A percentile compares a stretch with the other conserved stretches of the same genome.
Evolutionary conservation across 2,329 filamentous ascomycete species (phyloP).

Genomic region (Diplodia corticola): DNA sequence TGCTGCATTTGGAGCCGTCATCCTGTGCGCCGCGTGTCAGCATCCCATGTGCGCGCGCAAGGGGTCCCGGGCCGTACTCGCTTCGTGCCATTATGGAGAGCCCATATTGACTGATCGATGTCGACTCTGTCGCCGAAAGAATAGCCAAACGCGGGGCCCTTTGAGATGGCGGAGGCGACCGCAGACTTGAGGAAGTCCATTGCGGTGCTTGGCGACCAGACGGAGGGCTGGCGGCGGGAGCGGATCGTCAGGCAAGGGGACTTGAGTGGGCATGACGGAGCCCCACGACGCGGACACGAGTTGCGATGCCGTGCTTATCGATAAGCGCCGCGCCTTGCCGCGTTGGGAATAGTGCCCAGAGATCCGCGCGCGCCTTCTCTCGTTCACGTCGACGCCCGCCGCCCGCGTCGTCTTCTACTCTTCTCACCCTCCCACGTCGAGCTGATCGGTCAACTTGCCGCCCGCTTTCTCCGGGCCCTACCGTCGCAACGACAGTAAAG

Average conservation of each 20-base stretch:
- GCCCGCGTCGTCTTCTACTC: not conserved
- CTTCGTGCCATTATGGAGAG: constrained; percentile 90
- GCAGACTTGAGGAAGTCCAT: constrained; percentile 99
- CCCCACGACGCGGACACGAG: constrained; percentile 18
- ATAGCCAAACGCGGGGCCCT: constrained; percentile 90
- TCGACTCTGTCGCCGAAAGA: constrained; percentile 91
- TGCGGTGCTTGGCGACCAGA: not conserved
- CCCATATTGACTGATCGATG: constrained; percentile 91
- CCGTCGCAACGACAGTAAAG: not conserved
- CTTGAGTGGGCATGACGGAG: not conserved
- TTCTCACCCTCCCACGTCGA: not conserved
- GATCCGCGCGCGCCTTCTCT: constrained; percentile 16
- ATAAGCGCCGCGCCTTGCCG: not conserved
- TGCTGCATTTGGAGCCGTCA: constrained; percentile 90
- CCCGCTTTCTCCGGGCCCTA: not conserved
- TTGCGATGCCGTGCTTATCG: constrained; percentile 6
- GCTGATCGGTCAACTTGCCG: not conserved
- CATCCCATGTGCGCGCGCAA: not conserved
- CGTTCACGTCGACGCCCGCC: constrained; percentile 3
- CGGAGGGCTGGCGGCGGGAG: not conserved
- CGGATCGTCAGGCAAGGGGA: constrained; percentile 2
- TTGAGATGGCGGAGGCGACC: constrained; percentile 93
- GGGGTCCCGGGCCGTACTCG: constrained; percentile 58
- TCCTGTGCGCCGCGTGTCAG: constrained; percentile 58
- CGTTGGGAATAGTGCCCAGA: not conserved